Evolutionary conservation across 176 grass and related monocot species (phyloP).

Genomic region (bread wheat (Triticum aestivum)): DNA sequence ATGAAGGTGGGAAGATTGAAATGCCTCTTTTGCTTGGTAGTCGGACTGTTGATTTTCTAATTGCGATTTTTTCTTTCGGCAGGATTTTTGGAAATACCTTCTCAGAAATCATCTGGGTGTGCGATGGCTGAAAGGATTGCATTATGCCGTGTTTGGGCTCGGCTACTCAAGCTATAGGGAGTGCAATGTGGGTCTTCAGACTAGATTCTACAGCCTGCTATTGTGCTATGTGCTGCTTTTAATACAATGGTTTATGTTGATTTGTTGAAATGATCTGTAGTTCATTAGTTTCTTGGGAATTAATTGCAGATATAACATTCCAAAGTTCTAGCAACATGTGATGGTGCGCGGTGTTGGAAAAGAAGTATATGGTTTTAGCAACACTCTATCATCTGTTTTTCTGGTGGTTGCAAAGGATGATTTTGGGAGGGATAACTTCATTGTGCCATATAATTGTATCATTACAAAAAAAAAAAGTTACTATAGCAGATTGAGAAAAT

Average conservation of each 20-base stretch:
- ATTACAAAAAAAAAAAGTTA: background rate
- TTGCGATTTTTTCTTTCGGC: constrained; percentile 3
- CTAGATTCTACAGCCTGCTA: background rate
- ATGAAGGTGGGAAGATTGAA: constrained; percentile 65
- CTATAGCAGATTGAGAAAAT: background rate
- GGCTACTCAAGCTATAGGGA: constrained; percentile 83
- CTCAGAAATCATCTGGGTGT: constrained; percentile 47
- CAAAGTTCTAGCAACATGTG: background rate
- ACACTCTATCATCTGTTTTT: background rate
- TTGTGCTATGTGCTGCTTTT: background rate
- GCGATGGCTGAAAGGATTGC: constrained; percentile 57
- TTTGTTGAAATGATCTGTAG: too few relatives aligned
- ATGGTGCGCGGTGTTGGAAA: background rate
- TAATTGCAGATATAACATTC: background rate
- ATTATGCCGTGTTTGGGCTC: constrained; percentile 76
- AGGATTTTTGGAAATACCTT: constrained; percentile 82
- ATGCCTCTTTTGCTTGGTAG: background rate
- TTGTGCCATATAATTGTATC: background rate
- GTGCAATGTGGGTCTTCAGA: constrained; percentile 60
- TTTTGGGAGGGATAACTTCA: background rate
- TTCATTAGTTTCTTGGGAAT: background rate
- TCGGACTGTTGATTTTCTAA: background rate
- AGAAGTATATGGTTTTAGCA: background rate
- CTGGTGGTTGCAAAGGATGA: background rate
- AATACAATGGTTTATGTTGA: background rate